phyloP scores from a whole-genome alignment of 1,139 yeast genomes.

The Saccharomycopsis hybrid region DNA sequence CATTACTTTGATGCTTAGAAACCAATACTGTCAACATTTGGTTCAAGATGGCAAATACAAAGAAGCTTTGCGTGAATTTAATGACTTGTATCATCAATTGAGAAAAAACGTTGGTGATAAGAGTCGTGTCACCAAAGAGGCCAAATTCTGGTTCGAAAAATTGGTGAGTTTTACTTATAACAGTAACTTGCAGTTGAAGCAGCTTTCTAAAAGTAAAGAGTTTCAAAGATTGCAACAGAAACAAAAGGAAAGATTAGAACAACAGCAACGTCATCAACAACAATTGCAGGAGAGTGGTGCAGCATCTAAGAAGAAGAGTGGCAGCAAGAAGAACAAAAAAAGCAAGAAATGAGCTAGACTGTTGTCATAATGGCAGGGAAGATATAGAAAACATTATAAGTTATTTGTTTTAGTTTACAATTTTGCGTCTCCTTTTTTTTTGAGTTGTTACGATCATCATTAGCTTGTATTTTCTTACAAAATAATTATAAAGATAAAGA shows the following conservation, averaged over 20 bases:
- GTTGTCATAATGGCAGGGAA: no score
- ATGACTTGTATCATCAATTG: constrained; percentile 48
- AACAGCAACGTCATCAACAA: constrained; percentile 1
- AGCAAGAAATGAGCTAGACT: not conserved
- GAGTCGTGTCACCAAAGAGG: constrained; percentile 56
- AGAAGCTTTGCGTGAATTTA: constrained; percentile 49
- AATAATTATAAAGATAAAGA: no score
- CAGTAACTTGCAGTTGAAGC: not conserved
- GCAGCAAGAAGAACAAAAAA: constrained; percentile 5
- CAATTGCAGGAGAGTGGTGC: constrained; percentile 1
- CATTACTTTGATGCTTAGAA: constrained; percentile 52
- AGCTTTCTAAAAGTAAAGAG: not conserved
- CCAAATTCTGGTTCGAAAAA: constrained; percentile 54
- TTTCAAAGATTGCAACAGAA: constrained; percentile 1
- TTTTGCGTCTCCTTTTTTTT: no score
- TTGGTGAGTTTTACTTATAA: constrained; percentile 21
- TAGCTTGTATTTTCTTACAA: no score
- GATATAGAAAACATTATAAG: no score
- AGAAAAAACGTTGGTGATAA: constrained; percentile 53
- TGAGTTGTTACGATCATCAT: no score
- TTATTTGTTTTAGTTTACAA: no score
- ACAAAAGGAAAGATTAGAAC: not conserved
- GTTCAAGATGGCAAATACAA: constrained; percentile 47
- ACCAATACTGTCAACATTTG: constrained; percentile 62
- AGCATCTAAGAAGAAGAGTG: constrained; percentile 2